phyloP scores from a whole-genome alignment of 2,329 filamentous ascomycete species.

The Allantophomopsis lycopodina region DNA sequence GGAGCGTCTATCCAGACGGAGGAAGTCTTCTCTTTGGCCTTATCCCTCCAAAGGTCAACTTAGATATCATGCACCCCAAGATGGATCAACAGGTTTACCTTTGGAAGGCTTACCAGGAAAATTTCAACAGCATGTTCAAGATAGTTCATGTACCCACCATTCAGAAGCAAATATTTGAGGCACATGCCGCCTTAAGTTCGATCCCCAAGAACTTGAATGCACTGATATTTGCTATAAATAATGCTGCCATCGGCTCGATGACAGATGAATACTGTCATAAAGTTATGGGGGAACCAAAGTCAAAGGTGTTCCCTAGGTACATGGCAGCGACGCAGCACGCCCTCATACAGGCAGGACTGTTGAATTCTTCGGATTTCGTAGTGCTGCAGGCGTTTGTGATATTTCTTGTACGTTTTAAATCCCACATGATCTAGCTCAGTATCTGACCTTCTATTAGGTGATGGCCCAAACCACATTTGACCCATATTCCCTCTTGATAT shows the following conservation, averaged over 20 bases:
- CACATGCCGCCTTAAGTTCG: slow-evolving; percentile 34
- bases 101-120: slow-evolving; percentile 58
- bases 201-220: slow-evolving; percentile 39
- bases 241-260: slow-evolving; percentile 36
- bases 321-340: slow-evolving; percentile 48
- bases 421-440: too few relatives aligned
- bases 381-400: slow-evolving; percentile 55
- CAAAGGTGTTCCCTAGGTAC: slow-evolving; percentile 34
- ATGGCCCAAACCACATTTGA: slow-evolving; percentile 11
- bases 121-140: slow-evolving; percentile 56
- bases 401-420: slow-evolving; percentile 40
- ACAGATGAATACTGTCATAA: slow-evolving; percentile 35
- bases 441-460: too few relatives aligned
- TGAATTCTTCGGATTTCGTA: slow-evolving; percentile 50
- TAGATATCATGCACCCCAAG: slow-evolving; percentile 37
- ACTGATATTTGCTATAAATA: slow-evolving; percentile 54
- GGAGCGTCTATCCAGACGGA: slow-evolving; percentile 21
- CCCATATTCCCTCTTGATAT: slow-evolving; percentile 30
- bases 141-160: slow-evolving; percentile 53
- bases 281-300: slow-evolving; percentile 38
- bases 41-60: slow-evolving; percentile 20
- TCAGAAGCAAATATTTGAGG: slow-evolving; percentile 50
- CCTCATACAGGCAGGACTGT: slow-evolving; percentile 49
- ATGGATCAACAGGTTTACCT: slow-evolving; percentile 47
- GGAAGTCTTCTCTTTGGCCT: slow-evolving; percentile 37